A percentile compares a stretch with the other conserved stretches of the same genome.
Evolutionary conservation across 2,329 filamentous ascomycete genomes (phyloP).

Genomic region (Pestalotiopsis sp.): DNA sequence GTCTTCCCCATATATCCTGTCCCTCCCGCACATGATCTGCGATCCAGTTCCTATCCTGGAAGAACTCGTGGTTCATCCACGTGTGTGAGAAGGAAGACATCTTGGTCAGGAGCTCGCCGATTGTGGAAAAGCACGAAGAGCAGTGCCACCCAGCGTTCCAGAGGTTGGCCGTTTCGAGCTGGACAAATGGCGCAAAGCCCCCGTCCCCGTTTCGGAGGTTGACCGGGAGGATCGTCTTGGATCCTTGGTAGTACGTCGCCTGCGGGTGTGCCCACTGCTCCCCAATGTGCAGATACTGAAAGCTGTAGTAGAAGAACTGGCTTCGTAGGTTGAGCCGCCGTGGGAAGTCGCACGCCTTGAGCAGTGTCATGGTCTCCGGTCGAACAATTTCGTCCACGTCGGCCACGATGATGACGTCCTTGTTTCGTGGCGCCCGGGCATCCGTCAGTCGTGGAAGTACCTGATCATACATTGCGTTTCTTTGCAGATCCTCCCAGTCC

Average conservation of each 20-base stretch:
- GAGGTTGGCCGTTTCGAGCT: conserved; percentile 44
- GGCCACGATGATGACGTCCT: conserved; percentile 59
- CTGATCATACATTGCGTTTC: conserved; percentile 57
- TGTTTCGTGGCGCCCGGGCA: conserved; percentile 38
- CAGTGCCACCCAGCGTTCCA: conserved; percentile 61
- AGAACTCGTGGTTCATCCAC: conserved; percentile 50
- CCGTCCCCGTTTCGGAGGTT: conserved; percentile 52
- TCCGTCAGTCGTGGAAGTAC: conserved; percentile 49
- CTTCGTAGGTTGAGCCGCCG: conserved; percentile 51
- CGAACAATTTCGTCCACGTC: conserved; percentile 63
- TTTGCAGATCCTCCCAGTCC: conserved; percentile 50
- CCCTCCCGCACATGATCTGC: conserved; percentile 51
- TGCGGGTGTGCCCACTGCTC: conserved; percentile 59
- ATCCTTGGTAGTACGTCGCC: conserved; percentile 54
- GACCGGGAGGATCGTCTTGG: conserved; percentile 51
- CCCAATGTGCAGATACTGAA: conserved; percentile 49
- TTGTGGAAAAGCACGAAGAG: conserved; percentile 58
- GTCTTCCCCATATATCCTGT: conserved; percentile 54
- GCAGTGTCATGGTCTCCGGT: conserved; percentile 46
- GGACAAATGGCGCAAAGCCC: conserved; percentile 36
- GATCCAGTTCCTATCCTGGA: conserved; percentile 47
- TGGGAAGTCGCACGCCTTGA: conserved; percentile 53
- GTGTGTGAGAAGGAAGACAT: conserved; percentile 57
- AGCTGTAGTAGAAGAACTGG: conserved; percentile 59
- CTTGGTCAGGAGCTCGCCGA: conserved; percentile 56